These are phyloP conservation scores for Agroathelia rolfsii DNA, from an alignment of 1,284 basidiomycete species.

Conservation along the genomic window DNA sequence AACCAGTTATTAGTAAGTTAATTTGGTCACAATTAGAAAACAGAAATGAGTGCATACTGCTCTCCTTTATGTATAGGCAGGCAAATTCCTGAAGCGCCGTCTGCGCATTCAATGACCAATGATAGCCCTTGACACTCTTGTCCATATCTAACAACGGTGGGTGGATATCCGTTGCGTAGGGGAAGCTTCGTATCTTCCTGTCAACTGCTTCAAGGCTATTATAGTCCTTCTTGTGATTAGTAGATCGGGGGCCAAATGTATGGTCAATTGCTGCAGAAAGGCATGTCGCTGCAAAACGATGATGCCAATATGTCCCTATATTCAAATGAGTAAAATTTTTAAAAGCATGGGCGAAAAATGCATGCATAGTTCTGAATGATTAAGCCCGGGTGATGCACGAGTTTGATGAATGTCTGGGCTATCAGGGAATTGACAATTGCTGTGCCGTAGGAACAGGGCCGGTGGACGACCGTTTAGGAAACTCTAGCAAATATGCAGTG, in stretches of 20 bases:
- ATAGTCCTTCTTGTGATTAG: too few species aligned
- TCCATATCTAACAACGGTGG: conserved; percentile 25
- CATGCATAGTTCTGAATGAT: too few species aligned
- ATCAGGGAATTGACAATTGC: conserved; percentile 42
- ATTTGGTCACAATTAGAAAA: conserved; percentile 3
- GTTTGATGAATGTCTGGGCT: conserved; percentile 23
- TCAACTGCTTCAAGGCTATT: conserved; percentile 33
- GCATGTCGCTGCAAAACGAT: conserved; percentile 34
- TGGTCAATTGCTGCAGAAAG: conserved; percentile 33
- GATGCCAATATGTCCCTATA: conserved; percentile 39
- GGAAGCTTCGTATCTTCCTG: conserved; percentile 34
- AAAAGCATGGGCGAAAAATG: too few species aligned
- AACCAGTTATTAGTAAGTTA: too few species aligned
- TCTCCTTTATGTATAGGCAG: too few species aligned
- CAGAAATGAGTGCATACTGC: too few species aligned
- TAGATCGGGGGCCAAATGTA: conserved; percentile 27
- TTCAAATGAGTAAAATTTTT: too few species aligned
- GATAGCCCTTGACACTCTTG: too few species aligned
- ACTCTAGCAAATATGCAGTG: conserved; percentile 21
- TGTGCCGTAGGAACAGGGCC: conserved; percentile 32
- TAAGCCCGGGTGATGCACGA: too few species aligned
- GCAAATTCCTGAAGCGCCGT: too few species aligned
- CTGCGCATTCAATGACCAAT: too few species aligned
- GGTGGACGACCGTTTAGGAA: conserved; percentile 39
- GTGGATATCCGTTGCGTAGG: conserved; percentile 30